These are phyloP conservation scores for Benincasa hispida DNA, from an alignment of 306 rosid genomes.

Conservation along the genomic window DNA sequence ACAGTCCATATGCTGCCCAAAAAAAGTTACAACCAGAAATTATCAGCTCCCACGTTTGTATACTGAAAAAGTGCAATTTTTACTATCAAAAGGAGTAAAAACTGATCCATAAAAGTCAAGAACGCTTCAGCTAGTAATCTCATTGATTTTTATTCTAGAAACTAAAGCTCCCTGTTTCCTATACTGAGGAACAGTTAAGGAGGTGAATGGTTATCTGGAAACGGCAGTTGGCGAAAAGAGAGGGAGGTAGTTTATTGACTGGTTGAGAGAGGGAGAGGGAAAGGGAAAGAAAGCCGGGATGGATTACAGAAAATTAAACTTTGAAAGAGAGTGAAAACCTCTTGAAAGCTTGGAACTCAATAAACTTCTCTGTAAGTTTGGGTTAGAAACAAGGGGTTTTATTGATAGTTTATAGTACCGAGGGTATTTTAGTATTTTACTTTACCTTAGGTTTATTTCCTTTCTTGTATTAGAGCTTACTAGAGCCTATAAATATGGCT, in stretches of 20 bases:
- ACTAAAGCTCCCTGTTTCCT: not conserved
- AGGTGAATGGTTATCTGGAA: not conserved
- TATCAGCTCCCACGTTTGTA: not conserved
- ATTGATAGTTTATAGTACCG: too few species aligned
- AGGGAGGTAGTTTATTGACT: not conserved
- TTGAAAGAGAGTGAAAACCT: not conserved
- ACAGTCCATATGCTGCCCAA: constrained; percentile 91
- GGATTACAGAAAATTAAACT: not conserved
- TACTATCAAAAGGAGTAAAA: not conserved
- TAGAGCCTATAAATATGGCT: too few species aligned
- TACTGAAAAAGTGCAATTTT: not conserved
- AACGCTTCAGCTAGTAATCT: not conserved
- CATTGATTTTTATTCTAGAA: not conserved
- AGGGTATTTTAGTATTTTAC: too few species aligned
- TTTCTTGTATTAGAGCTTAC: too few species aligned
- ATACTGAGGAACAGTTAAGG: not conserved
- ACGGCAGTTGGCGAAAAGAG: not conserved
- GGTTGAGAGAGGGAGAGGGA: not conserved
- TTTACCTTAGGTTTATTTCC: too few species aligned
- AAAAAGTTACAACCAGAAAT: constrained; percentile 4
- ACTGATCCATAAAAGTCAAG: not conserved
- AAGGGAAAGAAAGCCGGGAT: too few species aligned
- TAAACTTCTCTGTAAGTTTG: not conserved
- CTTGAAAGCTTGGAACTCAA: not conserved
- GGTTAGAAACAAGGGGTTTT: too few species aligned